phyloP scores from a whole-genome alignment of 352 stramenopile species.

The Phytophthora sansomeana region DNA sequence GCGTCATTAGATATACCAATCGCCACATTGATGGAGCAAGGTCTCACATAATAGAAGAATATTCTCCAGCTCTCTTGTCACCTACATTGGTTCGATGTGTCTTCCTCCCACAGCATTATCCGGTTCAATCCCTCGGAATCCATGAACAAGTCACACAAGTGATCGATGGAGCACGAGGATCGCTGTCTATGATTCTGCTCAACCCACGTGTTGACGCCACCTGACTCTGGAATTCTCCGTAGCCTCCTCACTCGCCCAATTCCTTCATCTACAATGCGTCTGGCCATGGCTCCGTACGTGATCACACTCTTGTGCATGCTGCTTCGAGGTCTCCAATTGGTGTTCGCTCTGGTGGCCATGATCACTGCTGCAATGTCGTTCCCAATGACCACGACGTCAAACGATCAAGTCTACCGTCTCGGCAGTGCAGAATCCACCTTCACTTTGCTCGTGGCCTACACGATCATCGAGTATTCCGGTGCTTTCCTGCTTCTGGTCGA shows the following conservation, averaged over 20 bases:
- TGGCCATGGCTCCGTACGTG: conserved; percentile 36
- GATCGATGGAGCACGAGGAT: conserved; percentile 5
- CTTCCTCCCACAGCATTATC: not conserved
- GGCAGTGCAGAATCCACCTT: conserved; percentile 39
- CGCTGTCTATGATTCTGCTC: not conserved
- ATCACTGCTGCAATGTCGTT: conserved; percentile 33
- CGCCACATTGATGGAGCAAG: not conserved
- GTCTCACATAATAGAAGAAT: conserved; percentile 25
- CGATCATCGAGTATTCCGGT: conserved; percentile 31
- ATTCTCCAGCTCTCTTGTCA: not conserved
- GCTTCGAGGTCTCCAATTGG: conserved; percentile 40
- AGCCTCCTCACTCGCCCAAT: not conserved
- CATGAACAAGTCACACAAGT: conserved; percentile 5
- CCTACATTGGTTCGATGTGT: not conserved
- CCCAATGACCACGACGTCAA: conserved; percentile 14
- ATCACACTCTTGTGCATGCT: conserved; percentile 33
- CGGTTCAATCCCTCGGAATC: conserved; percentile 4
- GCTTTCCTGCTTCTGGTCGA: conserved; percentile 37
- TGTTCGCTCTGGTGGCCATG: conserved; percentile 40
- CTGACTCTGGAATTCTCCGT: conserved; percentile 25
- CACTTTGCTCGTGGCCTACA: conserved; percentile 38
- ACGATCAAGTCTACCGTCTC: conserved; percentile 27
- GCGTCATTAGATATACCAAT: conserved; percentile 14
- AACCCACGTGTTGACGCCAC: conserved; percentile 21
- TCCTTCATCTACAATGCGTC: conserved; percentile 5